These are phyloP conservation scores for Picea glauca DNA, from an alignment of 75 land plant genomes.

Conservation along the genomic window DNA sequence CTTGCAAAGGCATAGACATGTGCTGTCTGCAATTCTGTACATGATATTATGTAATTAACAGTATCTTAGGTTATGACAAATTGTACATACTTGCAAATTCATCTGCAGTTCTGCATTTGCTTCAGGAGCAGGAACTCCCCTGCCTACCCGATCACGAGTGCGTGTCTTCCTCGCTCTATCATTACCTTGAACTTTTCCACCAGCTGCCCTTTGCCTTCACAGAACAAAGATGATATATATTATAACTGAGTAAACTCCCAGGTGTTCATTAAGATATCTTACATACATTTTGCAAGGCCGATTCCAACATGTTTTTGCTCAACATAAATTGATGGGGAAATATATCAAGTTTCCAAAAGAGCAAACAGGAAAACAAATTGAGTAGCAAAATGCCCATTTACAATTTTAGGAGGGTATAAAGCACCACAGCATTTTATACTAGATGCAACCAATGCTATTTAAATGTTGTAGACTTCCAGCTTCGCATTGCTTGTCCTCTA, in stretches of 20 bases:
- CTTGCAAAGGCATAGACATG: background rate
- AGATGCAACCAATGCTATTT: background rate
- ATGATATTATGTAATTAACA: background rate
- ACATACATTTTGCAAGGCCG: background rate
- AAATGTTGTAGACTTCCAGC: background rate
- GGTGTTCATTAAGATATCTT: background rate
- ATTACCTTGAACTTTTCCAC: constrained; percentile 29
- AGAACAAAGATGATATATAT: background rate
- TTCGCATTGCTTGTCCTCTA: background rate
- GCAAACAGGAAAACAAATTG: background rate
- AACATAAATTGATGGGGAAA: too few relatives aligned
- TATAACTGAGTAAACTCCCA: background rate
- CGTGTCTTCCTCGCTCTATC: constrained; percentile 47
- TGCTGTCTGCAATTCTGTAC: background rate
- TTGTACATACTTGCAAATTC: constrained; percentile 56
- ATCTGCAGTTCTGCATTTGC: constrained; percentile 83
- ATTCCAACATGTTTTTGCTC: background rate
- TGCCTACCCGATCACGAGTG: constrained; percentile 37
- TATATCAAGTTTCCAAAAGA: background rate
- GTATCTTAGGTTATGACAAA: background rate
- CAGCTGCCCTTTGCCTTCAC: constrained; percentile 55
- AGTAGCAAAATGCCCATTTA: background rate
- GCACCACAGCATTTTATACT: background rate
- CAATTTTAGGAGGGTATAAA: background rate
- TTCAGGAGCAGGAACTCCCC: constrained; percentile 82